These are phyloP conservation scores for Osmanthus fragrans DNA, from an alignment of 257 asterid species.

Conservation along the genomic window DNA sequence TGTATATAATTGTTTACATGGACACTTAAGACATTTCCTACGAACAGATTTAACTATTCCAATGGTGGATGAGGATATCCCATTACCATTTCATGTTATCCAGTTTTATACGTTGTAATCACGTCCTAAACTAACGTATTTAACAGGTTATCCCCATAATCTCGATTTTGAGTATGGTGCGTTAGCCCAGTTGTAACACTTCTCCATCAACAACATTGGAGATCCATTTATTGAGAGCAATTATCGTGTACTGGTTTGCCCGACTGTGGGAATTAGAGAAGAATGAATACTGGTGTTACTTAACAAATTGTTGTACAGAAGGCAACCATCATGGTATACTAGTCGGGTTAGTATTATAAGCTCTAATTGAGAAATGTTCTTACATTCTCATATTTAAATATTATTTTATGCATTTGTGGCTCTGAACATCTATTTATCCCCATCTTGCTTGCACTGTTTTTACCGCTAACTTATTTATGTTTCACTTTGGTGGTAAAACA, in stretches of 20 bases:
- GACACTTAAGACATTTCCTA: too few species aligned
- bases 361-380: too few species aligned
- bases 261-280: constrained; percentile 27
- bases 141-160: constrained; percentile 19
- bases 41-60: too few species aligned
- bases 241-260: constrained; percentile 32
- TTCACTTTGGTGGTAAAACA: too few species aligned
- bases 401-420: too few species aligned
- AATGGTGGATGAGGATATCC: too few species aligned
- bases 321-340: constrained; percentile 34
- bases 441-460: too few species aligned
- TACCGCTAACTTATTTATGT: too few species aligned
- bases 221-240: constrained; percentile 29
- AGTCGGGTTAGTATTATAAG: constrained; percentile 14
- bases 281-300: constrained; percentile 30
- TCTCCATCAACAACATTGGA: constrained; percentile 25
- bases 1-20: too few species aligned
- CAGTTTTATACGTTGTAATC: neutral
- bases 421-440: too few species aligned
- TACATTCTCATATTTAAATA: too few species aligned
- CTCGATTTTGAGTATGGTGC: constrained; percentile 24
- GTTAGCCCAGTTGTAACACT: constrained; percentile 14
- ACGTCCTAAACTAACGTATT: neutral
- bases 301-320: constrained; percentile 31
- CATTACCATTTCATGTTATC: neutral